phyloP scores from a whole-genome alignment of 805 yeast species.

The Candida yuanshanica region DNA sequence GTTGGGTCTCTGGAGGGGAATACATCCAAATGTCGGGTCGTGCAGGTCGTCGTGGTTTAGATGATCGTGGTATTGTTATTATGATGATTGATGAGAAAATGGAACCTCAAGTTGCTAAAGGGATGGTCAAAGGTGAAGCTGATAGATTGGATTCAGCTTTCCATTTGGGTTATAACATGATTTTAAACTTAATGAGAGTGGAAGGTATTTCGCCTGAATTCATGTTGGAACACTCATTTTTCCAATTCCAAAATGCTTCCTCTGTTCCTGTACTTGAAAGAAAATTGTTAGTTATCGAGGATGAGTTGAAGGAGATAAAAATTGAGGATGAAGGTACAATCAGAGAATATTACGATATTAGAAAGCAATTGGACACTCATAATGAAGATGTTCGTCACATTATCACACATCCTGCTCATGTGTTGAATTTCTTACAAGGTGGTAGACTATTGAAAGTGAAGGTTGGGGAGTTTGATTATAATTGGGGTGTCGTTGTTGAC shows the following conservation, averaged over 20 bases:
- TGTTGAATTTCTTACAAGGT: slow-evolving; percentile 76
- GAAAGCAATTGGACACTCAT: slow-evolving; percentile 64
- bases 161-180: slow-evolving; percentile 97
- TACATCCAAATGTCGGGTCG: slow-evolving; percentile 99
- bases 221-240: slow-evolving; percentile 91
- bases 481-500: slow-evolving; percentile 92
- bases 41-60: slow-evolving; percentile 99
- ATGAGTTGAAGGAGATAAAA: slow-evolving; percentile 39
- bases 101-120: slow-evolving; percentile 99
- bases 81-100: slow-evolving; percentile 99
- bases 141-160: slow-evolving; percentile 96
- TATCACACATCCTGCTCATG: slow-evolving; percentile 86
- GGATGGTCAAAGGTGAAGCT: slow-evolving; percentile 99
- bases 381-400: slow-evolving; percentile 73
- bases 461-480: slow-evolving; percentile 62
- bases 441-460: slow-evolving; percentile 78
- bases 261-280: slow-evolving; percentile 82
- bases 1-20: slow-evolving; percentile 99
- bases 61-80: slow-evolving; percentile 97
- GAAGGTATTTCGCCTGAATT: slow-evolving; percentile 98
- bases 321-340: slow-evolving; percentile 73
- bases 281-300: slow-evolving; percentile 49
- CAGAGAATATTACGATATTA: slow-evolving; percentile 77
- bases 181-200: slow-evolving; percentile 89
- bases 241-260: slow-evolving; percentile 89